These are phyloP conservation scores for Trichoderma asperellum DNA, from an alignment of 2,329 filamentous ascomycete genomes.

Conservation along the genomic window DNA sequence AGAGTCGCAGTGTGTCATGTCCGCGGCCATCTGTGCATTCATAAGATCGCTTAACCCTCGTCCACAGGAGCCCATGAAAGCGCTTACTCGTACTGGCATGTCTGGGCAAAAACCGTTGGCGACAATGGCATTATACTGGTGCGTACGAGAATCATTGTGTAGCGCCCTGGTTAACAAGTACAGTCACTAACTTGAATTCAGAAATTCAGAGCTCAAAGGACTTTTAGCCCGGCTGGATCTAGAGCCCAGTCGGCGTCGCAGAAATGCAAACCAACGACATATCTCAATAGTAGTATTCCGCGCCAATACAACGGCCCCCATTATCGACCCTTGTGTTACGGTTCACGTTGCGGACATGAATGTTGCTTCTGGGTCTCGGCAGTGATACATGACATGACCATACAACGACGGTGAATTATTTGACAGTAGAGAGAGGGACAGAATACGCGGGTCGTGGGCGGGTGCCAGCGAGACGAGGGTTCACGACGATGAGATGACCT, in stretches of 20 bases:
- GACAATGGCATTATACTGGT: neutral
- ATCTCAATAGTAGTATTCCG: neutral
- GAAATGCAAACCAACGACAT: neutral
- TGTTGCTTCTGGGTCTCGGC: conserved; percentile 6
- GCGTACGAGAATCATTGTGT: conserved; percentile 7
- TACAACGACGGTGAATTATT: neutral
- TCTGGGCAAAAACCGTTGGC: neutral
- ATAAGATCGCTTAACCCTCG: conserved; percentile 25
- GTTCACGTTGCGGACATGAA: conserved; percentile 13
- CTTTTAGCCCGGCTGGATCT: neutral
- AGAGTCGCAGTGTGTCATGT: conserved; percentile 2
- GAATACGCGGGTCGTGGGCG: neutral
- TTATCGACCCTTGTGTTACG: conserved; percentile 1
- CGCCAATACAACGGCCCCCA: neutral
- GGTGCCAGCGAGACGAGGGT: neutral
- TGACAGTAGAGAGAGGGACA: neutral
- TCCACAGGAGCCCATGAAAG: neutral
- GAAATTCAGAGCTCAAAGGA: neutral
- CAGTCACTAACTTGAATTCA: neutral
- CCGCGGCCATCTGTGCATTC: conserved; percentile 14
- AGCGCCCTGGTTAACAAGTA: neutral
- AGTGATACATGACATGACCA: conserved; percentile 3
- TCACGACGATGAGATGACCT: conserved; percentile 7
- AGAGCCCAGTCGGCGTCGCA: conserved; percentile 1
- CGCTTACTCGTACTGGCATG: conserved; percentile 11